phyloP scores from a whole-genome alignment of 78 protist genomes.

The Acrasis kona region DNA sequence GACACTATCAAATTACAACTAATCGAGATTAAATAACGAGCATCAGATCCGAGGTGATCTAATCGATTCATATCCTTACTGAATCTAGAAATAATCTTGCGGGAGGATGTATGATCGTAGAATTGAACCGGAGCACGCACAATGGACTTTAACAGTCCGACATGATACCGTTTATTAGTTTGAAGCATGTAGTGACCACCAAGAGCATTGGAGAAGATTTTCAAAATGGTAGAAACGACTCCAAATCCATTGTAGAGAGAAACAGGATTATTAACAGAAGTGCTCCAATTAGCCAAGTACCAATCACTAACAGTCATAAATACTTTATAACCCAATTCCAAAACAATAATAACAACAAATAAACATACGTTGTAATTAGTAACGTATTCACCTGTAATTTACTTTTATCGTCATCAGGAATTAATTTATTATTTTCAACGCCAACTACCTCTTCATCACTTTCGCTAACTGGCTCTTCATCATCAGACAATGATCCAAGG shows the following conservation, averaged over 20 bases:
- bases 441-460: no score
- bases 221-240: background rate
- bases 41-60: no score
- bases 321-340: no score
- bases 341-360: no score
- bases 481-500: no score
- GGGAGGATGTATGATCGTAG: background rate
- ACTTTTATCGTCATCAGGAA: no score
- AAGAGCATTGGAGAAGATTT: background rate
- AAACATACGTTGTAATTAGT: no score
- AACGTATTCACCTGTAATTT: no score
- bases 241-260: background rate
- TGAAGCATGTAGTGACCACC: background rate
- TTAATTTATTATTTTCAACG: no score
- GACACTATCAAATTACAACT: no score
- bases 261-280: background rate
- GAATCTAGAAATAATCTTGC: background rate
- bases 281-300: background rate
- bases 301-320: slow-evolving; percentile 1
- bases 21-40: no score
- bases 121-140: background rate
- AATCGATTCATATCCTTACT: background rate
- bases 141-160: background rate
- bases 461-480: no score
- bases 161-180: background rate